Percentiles rank a stretch among this genome's conserved stretches.
These are phyloP conservation scores for Wickerhamomyces silvicola DNA, from an alignment of 805 yeast species.

Conservation along the genomic window DNA sequence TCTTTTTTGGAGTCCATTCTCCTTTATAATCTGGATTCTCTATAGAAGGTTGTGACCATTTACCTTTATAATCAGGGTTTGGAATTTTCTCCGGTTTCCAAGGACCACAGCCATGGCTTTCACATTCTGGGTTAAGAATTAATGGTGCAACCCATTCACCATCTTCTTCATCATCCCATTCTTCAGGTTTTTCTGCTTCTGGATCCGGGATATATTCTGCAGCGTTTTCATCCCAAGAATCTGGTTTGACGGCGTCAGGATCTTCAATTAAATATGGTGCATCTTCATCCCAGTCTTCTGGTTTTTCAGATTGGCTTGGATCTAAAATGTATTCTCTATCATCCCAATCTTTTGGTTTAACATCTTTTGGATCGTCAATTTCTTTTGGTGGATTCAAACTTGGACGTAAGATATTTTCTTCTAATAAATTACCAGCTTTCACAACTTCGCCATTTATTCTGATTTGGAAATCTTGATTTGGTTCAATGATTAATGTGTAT, in stretches of 20 bases:
- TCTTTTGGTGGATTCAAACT: conserved; percentile 59
- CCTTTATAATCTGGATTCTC: conserved; percentile 77
- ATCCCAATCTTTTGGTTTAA: conserved; percentile 79
- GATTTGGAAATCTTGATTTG: conserved; percentile 66
- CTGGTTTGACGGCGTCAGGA: conserved; percentile 63
- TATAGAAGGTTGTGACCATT: conserved; percentile 66
- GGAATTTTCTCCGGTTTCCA: conserved; percentile 66
- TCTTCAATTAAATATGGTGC: conserved; percentile 62
- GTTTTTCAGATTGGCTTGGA: conserved; percentile 56
- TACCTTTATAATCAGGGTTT: conserved; percentile 71
- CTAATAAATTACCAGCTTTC: conserved; percentile 61
- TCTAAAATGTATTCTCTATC: conserved; percentile 64
- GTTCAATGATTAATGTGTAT: conserved; percentile 70
- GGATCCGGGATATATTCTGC: conserved; percentile 62
- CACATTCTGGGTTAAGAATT: conserved; percentile 70
- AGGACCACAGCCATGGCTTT: conserved; percentile 66
- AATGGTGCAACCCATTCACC: conserved; percentile 77
- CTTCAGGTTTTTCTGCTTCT: conserved; percentile 56
- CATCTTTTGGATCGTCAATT: conserved; percentile 49
- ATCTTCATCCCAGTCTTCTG: conserved; percentile 79
- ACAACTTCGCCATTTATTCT: conserved; percentile 75
- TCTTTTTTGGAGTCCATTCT: conserved; percentile 61
- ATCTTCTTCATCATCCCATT: conserved; percentile 88
- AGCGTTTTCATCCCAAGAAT: conserved; percentile 68
- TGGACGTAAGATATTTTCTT: conserved; percentile 53